Percentiles rank a stretch among this genome's conserved stretches.
These are phyloP conservation scores for Iberis amara DNA, from an alignment of 441 rosid species.

Conservation along the genomic window DNA sequence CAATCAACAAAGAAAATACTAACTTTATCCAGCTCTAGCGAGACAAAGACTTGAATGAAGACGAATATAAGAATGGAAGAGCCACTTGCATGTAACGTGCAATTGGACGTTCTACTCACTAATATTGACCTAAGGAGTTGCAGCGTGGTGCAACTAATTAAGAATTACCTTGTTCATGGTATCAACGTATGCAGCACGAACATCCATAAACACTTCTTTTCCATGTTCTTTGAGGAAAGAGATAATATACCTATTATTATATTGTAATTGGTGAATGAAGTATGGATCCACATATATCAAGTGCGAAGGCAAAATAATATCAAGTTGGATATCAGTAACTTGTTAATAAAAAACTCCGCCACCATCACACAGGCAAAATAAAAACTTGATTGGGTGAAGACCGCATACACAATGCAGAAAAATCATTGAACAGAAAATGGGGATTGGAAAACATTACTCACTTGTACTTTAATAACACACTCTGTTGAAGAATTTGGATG, in stretches of 20 bases:
- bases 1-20: constrained; percentile 17
- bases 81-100: constrained; percentile 12
- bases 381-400: constrained; percentile 7
- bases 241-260: constrained; percentile 58
- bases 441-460: constrained; percentile 36
- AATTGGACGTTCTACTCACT: constrained; percentile 3
- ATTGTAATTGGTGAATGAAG: constrained; percentile 18
- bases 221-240: constrained; percentile 92
- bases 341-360: constrained; percentile 5
- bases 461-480: constrained; percentile 94
- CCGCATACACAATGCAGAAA: constrained; percentile 10
- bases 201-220: constrained; percentile 82
- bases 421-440: background rate
- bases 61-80: constrained; percentile 9
- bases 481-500: constrained; percentile 98
- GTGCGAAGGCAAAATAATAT: background rate
- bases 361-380: constrained; percentile 3
- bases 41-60: constrained; percentile 10
- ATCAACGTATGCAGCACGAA: constrained; percentile 89
- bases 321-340: constrained; percentile 15
- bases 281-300: constrained; percentile 11
- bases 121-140: background rate
- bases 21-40: constrained; percentile 17
- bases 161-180: constrained; percentile 94
- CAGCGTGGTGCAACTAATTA: background rate